These are phyloP conservation scores for Colletotrichum costaricense DNA, from an alignment of 2,329 filamentous ascomycete genomes.

Conservation along the genomic window DNA sequence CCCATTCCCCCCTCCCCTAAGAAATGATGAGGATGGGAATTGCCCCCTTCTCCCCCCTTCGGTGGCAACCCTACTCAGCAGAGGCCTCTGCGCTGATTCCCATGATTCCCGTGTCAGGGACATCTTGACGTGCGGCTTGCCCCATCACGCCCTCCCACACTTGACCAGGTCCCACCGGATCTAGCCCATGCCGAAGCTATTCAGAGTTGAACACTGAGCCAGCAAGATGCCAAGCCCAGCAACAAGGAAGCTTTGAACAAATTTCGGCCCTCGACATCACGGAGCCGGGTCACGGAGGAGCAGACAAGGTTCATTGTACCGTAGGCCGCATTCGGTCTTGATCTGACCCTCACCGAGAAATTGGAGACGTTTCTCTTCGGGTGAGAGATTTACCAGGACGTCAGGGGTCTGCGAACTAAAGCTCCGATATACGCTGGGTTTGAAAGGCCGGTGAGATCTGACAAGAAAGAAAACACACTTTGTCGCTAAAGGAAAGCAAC, in stretches of 20 bases:
- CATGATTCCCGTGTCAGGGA: neutral
- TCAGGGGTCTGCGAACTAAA: neutral
- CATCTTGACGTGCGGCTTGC: neutral
- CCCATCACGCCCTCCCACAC: slow-evolving; percentile 2
- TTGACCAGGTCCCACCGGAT: slow-evolving; percentile 16
- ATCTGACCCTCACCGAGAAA: slow-evolving; percentile 20
- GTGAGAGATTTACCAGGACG: neutral
- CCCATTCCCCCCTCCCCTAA: slow-evolving; percentile 12
- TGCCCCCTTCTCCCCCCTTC: neutral
- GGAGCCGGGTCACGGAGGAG: slow-evolving; percentile 14
- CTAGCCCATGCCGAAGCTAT: slow-evolving; percentile 19
- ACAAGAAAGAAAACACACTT: neutral
- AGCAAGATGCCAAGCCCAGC: neutral
- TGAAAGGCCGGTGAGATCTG: neutral
- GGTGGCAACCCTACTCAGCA: neutral
- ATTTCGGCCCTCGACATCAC: neutral
- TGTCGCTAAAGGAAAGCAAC: neutral
- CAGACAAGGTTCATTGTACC: neutral
- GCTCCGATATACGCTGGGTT: neutral
- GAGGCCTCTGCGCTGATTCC: slow-evolving; percentile 14
- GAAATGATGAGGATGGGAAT: slow-evolving; percentile 5
- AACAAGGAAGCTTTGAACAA: neutral
- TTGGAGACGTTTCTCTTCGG: slow-evolving; percentile 2
- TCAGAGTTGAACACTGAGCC: neutral
- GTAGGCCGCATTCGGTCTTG: neutral